A percentile compares a stretch with the other conserved stretches of the same genome.
These are phyloP conservation scores for Colletotrichum destructivum DNA, from an alignment of 2,329 filamentous ascomycete genomes.

Conservation along the genomic window DNA sequence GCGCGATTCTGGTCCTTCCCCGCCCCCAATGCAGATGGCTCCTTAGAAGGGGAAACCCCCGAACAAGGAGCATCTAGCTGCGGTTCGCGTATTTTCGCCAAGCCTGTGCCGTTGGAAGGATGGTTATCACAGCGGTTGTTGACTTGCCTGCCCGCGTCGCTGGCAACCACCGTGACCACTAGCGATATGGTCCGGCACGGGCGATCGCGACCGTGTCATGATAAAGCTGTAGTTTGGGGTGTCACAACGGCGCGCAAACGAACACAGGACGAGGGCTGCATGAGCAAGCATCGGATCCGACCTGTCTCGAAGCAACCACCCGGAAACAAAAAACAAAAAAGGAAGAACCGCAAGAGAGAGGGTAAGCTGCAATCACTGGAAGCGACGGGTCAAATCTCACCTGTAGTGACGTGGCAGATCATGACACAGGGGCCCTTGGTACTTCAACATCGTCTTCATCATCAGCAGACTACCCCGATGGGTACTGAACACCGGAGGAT, in stretches of 20 bases:
- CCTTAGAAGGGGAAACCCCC: constrained; percentile 1
- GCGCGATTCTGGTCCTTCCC: constrained; percentile 31
- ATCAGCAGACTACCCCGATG: constrained; percentile 21
- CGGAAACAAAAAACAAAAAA: background rate
- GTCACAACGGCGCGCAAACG: constrained; percentile 12
- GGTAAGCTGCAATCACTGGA: background rate
- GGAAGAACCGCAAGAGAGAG: background rate
- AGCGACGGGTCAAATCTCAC: constrained; percentile 41
- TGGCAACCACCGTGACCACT: constrained; percentile 5
- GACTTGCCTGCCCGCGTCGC: constrained; percentile 4
- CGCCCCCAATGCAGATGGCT: constrained; percentile 24
- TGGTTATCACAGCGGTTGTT: constrained; percentile 7
- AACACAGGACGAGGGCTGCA: constrained; percentile 20
- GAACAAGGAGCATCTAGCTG: constrained; percentile 1
- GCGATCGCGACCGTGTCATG: constrained; percentile 27
- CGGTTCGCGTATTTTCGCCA: background rate
- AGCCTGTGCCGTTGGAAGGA: background rate
- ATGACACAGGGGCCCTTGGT: constrained; percentile 26
- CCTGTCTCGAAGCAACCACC: constrained; percentile 24
- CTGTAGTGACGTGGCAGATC: constrained; percentile 37
- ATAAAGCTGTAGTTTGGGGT: background rate
- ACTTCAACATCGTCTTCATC: constrained; percentile 1
- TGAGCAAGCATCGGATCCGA: constrained; percentile 32
- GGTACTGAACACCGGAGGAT: constrained; percentile 32
- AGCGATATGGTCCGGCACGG: constrained; percentile 5